Evolutionary conservation across 1,284 basidiomycete genomes (phyloP), one percentile per base, ranked within the genome.

Genomic region (Gyrodon tennesseensis): DNA sequence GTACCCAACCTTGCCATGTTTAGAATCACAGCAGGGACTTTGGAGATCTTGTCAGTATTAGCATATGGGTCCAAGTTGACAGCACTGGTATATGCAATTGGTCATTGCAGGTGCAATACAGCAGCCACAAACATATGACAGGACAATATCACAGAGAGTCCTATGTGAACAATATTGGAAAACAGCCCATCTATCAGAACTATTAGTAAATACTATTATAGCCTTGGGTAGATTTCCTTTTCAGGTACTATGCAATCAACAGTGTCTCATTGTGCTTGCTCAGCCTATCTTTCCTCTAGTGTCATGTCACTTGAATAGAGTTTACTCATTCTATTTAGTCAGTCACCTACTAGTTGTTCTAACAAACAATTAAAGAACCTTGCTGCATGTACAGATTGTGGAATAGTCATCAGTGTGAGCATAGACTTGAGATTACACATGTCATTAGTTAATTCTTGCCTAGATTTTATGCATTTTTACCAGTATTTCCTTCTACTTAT

Each of bases 41-140:
- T 71, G 27, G 70, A 70, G 46, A 29, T 59, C 16, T 64, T 70
- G 25, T 59, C 75, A 3, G 63, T 74, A 13, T 72, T 77, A 11
- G 46, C 72, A 15, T 91, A n/a, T n/a, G n/a, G 87, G 88, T 73
- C 77, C 52, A 85, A 82, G 65, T 90, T 86, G 87, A 84, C 81
- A 13, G 84, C 88, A 11, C 84, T 86, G 25, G 86, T 85, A 1
- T 87, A 83, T 75, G 84, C 87, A 39, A 77, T 90, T 60, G 84
- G 65, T 94, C 1, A 66, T 94, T 2, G 94, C 93, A 2, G 92
- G 92, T 3, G 93, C 92, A 0, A 92, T 3, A 90, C 90, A n/a
- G 90, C 92, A 1, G 86, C 90, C 2, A 92, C 90, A 8, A 94
- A 93, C 72, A 90, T 89, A 77, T 86, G 87, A 65, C 84, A 90